phyloP scores from a whole-genome alignment of 1,284 basidiomycete species.

The Fereydounia khargensis region DNA sequence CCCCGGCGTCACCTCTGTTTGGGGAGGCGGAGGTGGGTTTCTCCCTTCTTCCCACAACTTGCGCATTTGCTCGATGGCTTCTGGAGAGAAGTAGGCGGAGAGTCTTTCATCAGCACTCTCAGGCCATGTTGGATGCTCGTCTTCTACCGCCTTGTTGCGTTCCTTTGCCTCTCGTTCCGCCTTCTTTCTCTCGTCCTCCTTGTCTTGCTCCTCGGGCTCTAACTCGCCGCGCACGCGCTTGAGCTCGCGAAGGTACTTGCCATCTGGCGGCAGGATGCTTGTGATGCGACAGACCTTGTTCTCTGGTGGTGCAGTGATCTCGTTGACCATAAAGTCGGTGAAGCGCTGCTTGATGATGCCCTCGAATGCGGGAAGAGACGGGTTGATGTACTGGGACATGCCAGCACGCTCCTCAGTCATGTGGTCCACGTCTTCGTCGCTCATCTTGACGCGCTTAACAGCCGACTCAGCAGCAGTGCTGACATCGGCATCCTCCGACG shows the following conservation, averaged over 20 bases:
- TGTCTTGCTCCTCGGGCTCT: neutral
- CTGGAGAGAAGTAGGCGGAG: slow-evolving; percentile 8
- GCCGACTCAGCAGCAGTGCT: no score
- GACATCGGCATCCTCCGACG: no score
- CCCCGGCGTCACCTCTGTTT: no score
- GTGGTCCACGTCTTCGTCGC: slow-evolving; percentile 1
- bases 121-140: no score
- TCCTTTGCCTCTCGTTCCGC: neutral
- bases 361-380: slow-evolving; percentile 33
- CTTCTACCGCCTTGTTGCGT: no score
- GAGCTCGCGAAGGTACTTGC: slow-evolving; percentile 10
- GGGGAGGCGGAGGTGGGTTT: neutral
- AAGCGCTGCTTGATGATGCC: slow-evolving; percentile 55
- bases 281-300: slow-evolving; percentile 29
- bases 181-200: neutral
- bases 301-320: slow-evolving; percentile 17
- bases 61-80: slow-evolving; percentile 7
- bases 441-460: no score
- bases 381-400: slow-evolving; percentile 37
- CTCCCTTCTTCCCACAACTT: neutral
- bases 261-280: slow-evolving; percentile 29
- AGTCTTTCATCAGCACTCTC: slow-evolving; percentile 15
- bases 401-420: slow-evolving; percentile 35
- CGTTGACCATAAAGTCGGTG: slow-evolving; percentile 50
- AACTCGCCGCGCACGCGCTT: neutral